Conservation (phyloP, 2,329 filamentous ascomycete genomes). For the Hymenoscyphus scutula region DNA sequence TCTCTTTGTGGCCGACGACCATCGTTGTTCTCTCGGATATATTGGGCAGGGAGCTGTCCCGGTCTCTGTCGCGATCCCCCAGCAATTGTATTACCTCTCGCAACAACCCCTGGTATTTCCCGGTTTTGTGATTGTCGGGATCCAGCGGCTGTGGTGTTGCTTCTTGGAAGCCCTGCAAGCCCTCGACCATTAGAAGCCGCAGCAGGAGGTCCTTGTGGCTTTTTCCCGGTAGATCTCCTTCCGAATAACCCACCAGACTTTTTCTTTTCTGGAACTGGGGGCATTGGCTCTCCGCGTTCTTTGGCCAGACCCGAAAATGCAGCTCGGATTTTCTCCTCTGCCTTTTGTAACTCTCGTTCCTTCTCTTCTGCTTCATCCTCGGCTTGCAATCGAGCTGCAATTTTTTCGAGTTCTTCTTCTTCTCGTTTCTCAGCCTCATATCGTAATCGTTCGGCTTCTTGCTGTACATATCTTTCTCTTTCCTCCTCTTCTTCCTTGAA, state of each 20-base stretch:
- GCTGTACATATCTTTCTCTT: background rate
- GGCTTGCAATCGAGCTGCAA: background rate
- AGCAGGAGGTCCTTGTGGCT: background rate
- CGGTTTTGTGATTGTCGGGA: background rate
- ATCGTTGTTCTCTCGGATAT: background rate
- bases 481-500: constrained; percentile 5
- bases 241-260: background rate
- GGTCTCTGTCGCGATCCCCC: background rate
- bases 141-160: background rate
- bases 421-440: background rate
- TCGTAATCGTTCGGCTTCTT: constrained; percentile 4
- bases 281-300: constrained; percentile 4
- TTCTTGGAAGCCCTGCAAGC: background rate
- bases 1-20: background rate
- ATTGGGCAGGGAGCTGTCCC: background rate
- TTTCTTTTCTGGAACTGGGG: background rate
- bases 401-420: constrained; percentile 2
- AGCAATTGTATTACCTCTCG: background rate
- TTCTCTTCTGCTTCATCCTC: constrained; percentile 10
- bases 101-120: background rate
- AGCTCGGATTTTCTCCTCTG: constrained; percentile 14
- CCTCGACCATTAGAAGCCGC: background rate
- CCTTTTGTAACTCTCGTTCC: constrained; percentile 10
- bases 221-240: background rate
- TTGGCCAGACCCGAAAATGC: constrained; percentile 14